Percentiles rank a stretch among this genome's conserved stretches.
phyloP scores from a whole-genome alignment of 1,284 basidiomycete species.

The Sphagnurus paluster region DNA sequence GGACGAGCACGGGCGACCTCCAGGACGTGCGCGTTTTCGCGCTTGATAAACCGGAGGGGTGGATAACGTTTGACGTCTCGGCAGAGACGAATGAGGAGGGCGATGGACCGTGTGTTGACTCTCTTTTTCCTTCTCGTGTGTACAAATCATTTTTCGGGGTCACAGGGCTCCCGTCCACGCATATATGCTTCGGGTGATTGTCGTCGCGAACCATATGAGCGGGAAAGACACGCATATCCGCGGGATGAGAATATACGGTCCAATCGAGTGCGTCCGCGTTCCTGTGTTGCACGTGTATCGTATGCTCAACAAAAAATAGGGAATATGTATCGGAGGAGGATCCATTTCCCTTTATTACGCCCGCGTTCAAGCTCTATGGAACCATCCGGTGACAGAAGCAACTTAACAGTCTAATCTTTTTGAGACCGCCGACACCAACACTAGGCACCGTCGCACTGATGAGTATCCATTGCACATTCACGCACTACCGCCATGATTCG shows the following conservation, averaged over 20 bases:
- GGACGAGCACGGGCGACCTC: conserved; percentile 89
- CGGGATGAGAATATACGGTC: conserved; percentile 84
- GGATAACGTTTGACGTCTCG: conserved; percentile 90
- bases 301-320: conserved; percentile 27
- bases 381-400: conserved; percentile 69
- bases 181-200: conserved; percentile 88
- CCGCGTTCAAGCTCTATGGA: conserved; percentile 75
- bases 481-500: too few species aligned
- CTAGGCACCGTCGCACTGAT: too few species aligned
- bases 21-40: conserved; percentile 89
- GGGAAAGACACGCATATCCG: conserved; percentile 99
- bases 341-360: conserved; percentile 65
- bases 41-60: conserved; percentile 90
- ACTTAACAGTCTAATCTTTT: too few species aligned
- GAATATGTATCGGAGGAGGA: conserved; percentile 56
- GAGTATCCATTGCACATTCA: too few species aligned
- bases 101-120: conserved; percentile 57
- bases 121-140: background rate
- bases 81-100: conserved; percentile 79
- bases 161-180: conserved; percentile 82
- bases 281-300: background rate
- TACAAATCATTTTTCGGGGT: background rate
- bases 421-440: too few species aligned
- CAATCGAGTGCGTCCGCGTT: conserved; percentile 71
- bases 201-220: conserved; percentile 94